Conservation (phyloP, 768 basidiomycete species). For the Mycena indigotica region DNA sequence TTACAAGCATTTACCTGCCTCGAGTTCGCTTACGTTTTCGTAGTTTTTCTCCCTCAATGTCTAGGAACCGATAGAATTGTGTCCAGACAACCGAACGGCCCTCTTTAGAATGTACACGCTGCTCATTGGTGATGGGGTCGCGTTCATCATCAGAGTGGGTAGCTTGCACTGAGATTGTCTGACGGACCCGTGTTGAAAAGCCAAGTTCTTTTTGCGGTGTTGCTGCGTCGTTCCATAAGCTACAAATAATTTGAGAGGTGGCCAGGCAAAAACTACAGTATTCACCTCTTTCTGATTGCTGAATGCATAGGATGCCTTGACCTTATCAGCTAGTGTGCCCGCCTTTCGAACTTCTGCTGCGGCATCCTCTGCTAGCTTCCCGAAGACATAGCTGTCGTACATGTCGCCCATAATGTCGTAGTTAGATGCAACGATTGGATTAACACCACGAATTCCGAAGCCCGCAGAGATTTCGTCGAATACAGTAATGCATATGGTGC, state of each 20-base stretch:
- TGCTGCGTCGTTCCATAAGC: background rate
- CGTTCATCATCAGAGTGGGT: background rate
- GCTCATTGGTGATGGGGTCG: background rate
- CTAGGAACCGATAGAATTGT: background rate
- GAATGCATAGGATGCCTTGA: background rate
- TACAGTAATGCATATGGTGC: background rate
- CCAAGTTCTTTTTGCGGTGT: background rate
- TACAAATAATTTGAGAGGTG: background rate
- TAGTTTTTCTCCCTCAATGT: background rate
- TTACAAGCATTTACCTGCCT: background rate
- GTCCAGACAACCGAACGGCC: background rate
- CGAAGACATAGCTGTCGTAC: slow-evolving; percentile 15
- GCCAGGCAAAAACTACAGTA: background rate
- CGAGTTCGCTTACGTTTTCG: background rate
- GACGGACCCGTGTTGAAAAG: background rate
- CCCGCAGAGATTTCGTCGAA: slow-evolving; percentile 5
- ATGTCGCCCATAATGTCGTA: slow-evolving; percentile 4
- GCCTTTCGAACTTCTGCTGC: slow-evolving; percentile 6
- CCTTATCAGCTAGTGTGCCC: slow-evolving; percentile 2
- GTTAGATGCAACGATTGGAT: background rate
- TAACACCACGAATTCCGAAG: background rate
- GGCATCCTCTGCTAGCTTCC: slow-evolving; percentile 7
- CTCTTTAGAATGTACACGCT: background rate
- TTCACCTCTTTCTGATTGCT: slow-evolving; percentile 7
- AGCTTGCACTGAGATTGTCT: background rate